Evolutionary conservation across 1,139 yeast genomes (phyloP), one percentile per base, ranked within the genome.

Genomic region (Magnusiomyces ingens): DNA sequence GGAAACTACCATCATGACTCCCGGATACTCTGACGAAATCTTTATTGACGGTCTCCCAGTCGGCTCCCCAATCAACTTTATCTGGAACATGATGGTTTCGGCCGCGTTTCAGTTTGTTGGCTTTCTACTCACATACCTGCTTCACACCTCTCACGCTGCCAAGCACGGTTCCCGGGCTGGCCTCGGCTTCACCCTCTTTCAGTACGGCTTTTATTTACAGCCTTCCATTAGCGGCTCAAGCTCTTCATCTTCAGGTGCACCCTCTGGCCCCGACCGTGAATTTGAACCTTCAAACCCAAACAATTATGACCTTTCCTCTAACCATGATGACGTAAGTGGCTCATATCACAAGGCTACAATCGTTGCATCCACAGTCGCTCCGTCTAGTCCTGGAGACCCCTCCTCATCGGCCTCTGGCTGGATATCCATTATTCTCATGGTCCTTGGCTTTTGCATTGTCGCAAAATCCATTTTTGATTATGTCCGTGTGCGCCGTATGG

Each of bases 141-240:
- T 94, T 54, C 99, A 93, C 70, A 91, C 99, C 1, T 88, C 97
- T 1, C 99, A 93, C 66, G 98, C 98, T 5, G 96, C 98, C 3
- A 89, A 89, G 65, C 93, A 91, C 63, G 99, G 99, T 6, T 85
- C 98, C 1, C 76, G 96, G 57, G 87, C 93, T 13, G 99, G 99
- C 0, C 73, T 93, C 54, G 99, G 99, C 1, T 69, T 88, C 54
- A 90, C 96, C 0, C 79, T 94, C 60, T 75, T 91, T 49, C 80
- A 85, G 58, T 82, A 84, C 61, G 96, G 96, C 1, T 84, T 80
- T 67, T 77, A 79, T 52, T 76, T 89, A 71, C 75, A 84, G 38
- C 95, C 96, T 1, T 71, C 70, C 12, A 12, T 22, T 43, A 13
- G 17, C 15, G 15, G 35, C 15, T 26, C 32, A 26, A 26, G 32